Evolutionary conservation across 768 basidiomycete species (phyloP).

Genomic region (Daedaleopsis sinensis): DNA sequence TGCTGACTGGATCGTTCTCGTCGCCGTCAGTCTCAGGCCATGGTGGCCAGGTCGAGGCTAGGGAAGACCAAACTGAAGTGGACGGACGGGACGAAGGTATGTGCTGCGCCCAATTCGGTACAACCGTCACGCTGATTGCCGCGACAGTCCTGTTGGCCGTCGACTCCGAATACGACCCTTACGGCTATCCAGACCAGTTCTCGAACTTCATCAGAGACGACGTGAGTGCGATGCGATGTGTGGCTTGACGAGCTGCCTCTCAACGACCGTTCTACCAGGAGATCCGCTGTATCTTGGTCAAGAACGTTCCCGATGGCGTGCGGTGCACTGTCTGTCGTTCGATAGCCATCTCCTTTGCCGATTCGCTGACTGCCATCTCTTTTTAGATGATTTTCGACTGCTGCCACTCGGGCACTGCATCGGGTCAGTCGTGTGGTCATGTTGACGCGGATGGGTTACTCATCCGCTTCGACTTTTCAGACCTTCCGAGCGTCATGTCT

Average conservation of each 20-base stretch:
- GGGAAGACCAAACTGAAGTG: conserved; percentile 45
- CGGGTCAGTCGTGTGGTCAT: not conserved
- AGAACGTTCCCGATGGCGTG: conserved; percentile 23
- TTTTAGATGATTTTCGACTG: conserved; percentile 31
- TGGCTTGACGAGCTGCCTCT: no score
- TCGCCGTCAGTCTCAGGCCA: conserved; percentile 50
- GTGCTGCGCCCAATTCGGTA: not conserved
- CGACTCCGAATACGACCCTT: conserved; percentile 10
- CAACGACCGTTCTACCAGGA: conserved; percentile 5
- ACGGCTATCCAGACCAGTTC: not conserved
- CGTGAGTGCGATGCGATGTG: conserved; percentile 10
- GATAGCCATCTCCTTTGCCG: not conserved
- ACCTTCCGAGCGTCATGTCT: not conserved
- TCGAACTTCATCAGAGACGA: conserved; percentile 28
- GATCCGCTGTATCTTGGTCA: conserved; percentile 25
- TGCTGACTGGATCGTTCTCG: not conserved
- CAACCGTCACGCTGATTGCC: not conserved
- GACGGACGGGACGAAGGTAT: conserved; percentile 58
- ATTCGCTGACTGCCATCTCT: not conserved
- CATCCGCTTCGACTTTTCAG: not conserved
- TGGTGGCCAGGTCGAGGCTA: conserved; percentile 43
- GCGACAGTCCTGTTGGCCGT: conserved; percentile 24
- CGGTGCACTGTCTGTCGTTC: not conserved
- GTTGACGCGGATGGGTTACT: not conserved
- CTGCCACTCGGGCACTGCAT: conserved; percentile 20